Evolutionary conservation across 1,284 basidiomycete species (phyloP).

Genomic region (Austroboletus rostrupii): DNA sequence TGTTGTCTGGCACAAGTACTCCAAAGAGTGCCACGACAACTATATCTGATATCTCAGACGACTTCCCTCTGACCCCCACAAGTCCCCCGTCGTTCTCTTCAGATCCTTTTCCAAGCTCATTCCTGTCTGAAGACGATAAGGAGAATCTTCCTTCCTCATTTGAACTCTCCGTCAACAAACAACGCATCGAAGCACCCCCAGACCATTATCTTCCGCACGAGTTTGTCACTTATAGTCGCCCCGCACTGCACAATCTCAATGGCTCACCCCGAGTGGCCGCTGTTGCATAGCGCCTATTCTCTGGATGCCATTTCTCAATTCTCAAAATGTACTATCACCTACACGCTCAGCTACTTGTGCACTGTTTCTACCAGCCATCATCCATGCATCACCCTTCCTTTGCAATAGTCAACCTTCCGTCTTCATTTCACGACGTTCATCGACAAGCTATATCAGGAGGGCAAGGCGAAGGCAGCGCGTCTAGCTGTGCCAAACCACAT

Average conservation of each 20-base stretch:
- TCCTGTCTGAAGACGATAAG: slow-evolving; percentile 66
- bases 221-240: slow-evolving; percentile 69
- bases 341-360: slow-evolving; percentile 54
- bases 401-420: slow-evolving; percentile 53
- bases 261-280: slow-evolving; percentile 42
- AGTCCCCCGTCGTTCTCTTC: slow-evolving; percentile 55
- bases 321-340: slow-evolving; percentile 77
- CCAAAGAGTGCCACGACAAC: slow-evolving; percentile 70
- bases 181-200: slow-evolving; percentile 57
- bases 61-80: slow-evolving; percentile 76
- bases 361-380: slow-evolving; percentile 63
- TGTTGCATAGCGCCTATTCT: slow-evolving; percentile 45
- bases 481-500: slow-evolving; percentile 24
- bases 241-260: slow-evolving; percentile 65
- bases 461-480: slow-evolving; percentile 11
- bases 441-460: slow-evolving; percentile 42
- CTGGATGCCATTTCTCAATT: slow-evolving; percentile 23
- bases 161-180: slow-evolving; percentile 69
- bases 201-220: slow-evolving; percentile 78
- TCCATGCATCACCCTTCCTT: slow-evolving; percentile 72
- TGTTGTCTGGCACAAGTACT: slow-evolving; percentile 54
- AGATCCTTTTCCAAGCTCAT: slow-evolving; percentile 51
- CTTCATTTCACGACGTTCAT: slow-evolving; percentile 47
- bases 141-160: slow-evolving; percentile 70
- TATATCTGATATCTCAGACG: slow-evolving; percentile 71